A percentile compares a stretch with the other conserved stretches of the same genome.
phyloP scores from a whole-genome alignment of 1,139 yeast genomes.

The Candida frijolesensis region DNA sequence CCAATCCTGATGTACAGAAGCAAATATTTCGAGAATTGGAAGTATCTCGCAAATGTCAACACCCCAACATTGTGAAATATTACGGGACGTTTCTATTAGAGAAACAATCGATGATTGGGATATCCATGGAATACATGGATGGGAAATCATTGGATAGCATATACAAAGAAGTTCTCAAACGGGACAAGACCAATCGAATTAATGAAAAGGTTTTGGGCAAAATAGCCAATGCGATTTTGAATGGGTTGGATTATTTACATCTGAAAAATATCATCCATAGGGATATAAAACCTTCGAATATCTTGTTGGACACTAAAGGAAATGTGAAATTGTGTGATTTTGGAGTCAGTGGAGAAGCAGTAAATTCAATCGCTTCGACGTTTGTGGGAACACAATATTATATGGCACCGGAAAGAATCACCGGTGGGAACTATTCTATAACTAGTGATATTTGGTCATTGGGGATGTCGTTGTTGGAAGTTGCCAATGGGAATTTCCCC shows the following conservation, averaged over 20 bases:
- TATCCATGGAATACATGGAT: conserved; percentile 97
- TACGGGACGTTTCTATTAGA: conserved; percentile 89
- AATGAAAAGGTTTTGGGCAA: conserved; percentile 92
- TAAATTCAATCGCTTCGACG: conserved; percentile 90
- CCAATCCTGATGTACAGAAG: conserved; percentile 79
- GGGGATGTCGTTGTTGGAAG: conserved; percentile 88
- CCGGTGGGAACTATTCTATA: conserved; percentile 92
- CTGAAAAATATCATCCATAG: conserved; percentile 88
- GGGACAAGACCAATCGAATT: conserved; percentile 76
- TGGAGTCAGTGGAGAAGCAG: conserved; percentile 98
- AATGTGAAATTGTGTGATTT: conserved; percentile 93
- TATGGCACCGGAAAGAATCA: conserved; percentile 97
- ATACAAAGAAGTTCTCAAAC: conserved; percentile 62
- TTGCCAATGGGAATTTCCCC: conserved; percentile 88
- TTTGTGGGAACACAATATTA: conserved; percentile 96
- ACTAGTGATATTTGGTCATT: conserved; percentile 96
- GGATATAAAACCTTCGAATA: conserved; percentile 92
- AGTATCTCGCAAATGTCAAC: conserved; percentile 78
- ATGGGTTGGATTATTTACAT: conserved; percentile 85
- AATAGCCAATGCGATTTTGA: conserved; percentile 80
- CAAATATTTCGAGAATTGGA: conserved; percentile 90
- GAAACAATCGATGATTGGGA: conserved; percentile 70
- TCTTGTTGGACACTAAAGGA: conserved; percentile 71
- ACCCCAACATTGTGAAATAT: conserved; percentile 85
- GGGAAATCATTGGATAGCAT: conserved; percentile 89